Percentiles rank a stretch among this genome's conserved stretches.
These are phyloP conservation scores for Neonectria coccinea DNA, from an alignment of 2,329 filamentous ascomycete species.

Conservation along the genomic window DNA sequence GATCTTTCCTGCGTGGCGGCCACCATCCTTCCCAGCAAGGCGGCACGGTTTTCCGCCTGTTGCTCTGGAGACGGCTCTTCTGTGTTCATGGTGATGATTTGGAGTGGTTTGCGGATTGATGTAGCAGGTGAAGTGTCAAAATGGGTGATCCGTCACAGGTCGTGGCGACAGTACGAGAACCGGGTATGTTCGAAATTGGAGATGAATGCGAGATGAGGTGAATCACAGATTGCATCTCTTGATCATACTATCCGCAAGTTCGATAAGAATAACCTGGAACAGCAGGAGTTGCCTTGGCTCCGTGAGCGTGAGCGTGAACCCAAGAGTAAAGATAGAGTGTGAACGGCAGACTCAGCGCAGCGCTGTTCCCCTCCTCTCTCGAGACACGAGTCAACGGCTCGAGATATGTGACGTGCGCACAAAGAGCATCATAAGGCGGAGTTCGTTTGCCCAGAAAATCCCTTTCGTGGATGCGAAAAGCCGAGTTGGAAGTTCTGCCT, in stretches of 20 bases:
- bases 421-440: conserved; percentile 3
- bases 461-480: conserved; percentile 12
- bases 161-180: not conserved
- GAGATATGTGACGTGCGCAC: not conserved
- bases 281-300: not conserved
- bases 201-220: not conserved
- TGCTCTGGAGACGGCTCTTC: conserved; percentile 39
- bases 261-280: not conserved
- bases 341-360: not conserved
- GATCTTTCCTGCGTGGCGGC: conserved; percentile 47
- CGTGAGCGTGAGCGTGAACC: not conserved
- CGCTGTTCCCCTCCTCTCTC: conserved; percentile 6
- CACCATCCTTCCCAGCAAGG: conserved; percentile 47
- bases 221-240: not conserved
- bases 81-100: conserved; percentile 42
- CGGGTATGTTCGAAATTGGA: not conserved
- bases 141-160: not conserved
- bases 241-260: not conserved
- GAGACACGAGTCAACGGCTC: conserved; percentile 6
- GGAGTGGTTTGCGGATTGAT: not conserved
- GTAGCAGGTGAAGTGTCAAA: not conserved
- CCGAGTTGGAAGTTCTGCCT: conserved; percentile 5
- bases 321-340: not conserved
- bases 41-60: conserved; percentile 41
- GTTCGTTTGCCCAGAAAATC: not conserved